Conservation (phyloP, 2,329 filamentous ascomycete species). For the Fusarium udum region DNA sequence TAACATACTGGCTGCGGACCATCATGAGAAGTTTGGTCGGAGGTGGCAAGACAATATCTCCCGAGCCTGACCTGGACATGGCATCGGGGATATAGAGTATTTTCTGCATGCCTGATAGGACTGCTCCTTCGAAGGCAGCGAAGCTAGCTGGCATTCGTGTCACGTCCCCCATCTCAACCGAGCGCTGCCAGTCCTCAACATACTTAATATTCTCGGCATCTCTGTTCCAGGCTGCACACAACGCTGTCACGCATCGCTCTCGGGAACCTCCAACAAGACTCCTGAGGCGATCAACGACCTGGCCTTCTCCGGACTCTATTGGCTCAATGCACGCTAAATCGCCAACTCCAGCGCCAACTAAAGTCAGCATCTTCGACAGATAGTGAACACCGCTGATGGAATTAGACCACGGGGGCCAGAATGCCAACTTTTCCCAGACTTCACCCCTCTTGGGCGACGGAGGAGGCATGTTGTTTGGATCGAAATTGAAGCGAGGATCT, state of each 20-base stretch:
- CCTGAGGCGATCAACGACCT: slow-evolving; percentile 76
- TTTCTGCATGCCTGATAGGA: slow-evolving; percentile 90
- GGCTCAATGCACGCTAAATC: slow-evolving; percentile 83
- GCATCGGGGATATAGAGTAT: slow-evolving; percentile 93
- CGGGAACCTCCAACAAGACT: slow-evolving; percentile 79
- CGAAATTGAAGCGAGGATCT: slow-evolving; percentile 82
- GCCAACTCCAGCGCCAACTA: slow-evolving; percentile 86
- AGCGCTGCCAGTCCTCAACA: slow-evolving; percentile 92
- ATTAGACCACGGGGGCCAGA: slow-evolving; percentile 95
- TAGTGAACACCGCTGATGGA: slow-evolving; percentile 93
- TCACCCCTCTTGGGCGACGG: slow-evolving; percentile 83
- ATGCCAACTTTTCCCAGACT: slow-evolving; percentile 91
- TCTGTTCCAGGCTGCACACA: slow-evolving; percentile 90
- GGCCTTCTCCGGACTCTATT: slow-evolving; percentile 64
- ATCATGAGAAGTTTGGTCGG: slow-evolving; percentile 88
- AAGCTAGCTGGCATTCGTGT: slow-evolving; percentile 93
- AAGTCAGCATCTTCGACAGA: slow-evolving; percentile 79
- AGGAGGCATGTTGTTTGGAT: slow-evolving; percentile 78
- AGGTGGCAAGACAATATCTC: slow-evolving; percentile 84
- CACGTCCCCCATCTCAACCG: slow-evolving; percentile 82
- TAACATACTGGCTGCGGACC: slow-evolving; percentile 91
- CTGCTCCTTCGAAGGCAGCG: slow-evolving; percentile 81
- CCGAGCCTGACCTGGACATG: slow-evolving; percentile 75
- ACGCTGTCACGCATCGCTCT: slow-evolving; percentile 84
- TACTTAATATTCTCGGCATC: slow-evolving; percentile 93